A percentile compares a stretch with the other conserved stretches of the same genome.
These are phyloP conservation scores for Tripterygium wilfordii DNA, from an alignment of 177 flowering plant species.

Conservation along the genomic window DNA sequence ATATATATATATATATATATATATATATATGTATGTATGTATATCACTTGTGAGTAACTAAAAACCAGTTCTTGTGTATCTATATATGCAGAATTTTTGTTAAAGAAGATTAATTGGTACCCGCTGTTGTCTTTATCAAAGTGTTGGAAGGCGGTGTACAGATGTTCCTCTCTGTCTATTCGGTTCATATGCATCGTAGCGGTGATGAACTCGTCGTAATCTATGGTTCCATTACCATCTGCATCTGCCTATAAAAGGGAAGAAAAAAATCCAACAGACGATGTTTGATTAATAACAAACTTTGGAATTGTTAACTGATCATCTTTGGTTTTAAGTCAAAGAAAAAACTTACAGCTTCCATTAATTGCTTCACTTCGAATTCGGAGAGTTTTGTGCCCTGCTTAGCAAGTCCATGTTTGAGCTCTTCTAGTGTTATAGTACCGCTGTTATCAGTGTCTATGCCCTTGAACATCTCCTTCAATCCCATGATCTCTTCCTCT, in stretches of 20 bases:
- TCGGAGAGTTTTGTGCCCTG: slow-evolving; percentile 39
- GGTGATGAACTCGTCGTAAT: slow-evolving; percentile 85
- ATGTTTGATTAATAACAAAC: background rate
- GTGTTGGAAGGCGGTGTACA: slow-evolving; percentile 81
- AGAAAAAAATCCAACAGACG: background rate
- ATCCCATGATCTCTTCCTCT: slow-evolving; percentile 43
- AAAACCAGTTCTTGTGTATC: no score
- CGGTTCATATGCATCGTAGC: slow-evolving; percentile 86
- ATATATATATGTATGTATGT: no score
- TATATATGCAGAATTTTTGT: no score
- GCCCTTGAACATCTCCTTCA: slow-evolving; percentile 40
- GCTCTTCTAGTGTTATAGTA: slow-evolving; percentile 37
- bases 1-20: no score
- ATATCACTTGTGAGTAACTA: background rate
- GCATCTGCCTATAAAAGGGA: slow-evolving; percentile 64
- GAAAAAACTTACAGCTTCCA: slow-evolving; percentile 34
- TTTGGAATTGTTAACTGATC: background rate
- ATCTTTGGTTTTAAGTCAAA: background rate
- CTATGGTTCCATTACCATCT: slow-evolving; percentile 86
- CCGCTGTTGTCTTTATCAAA: slow-evolving; percentile 91
- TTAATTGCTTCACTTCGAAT: slow-evolving; percentile 37
- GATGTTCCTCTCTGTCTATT: slow-evolving; percentile 88
- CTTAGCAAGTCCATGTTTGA: slow-evolving; percentile 37
- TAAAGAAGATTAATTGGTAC: no score
- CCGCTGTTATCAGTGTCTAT: slow-evolving; percentile 43